These are phyloP conservation scores for Oenanthe sinensis DNA, from an alignment of 129 eudicot species.

Conservation along the genomic window DNA sequence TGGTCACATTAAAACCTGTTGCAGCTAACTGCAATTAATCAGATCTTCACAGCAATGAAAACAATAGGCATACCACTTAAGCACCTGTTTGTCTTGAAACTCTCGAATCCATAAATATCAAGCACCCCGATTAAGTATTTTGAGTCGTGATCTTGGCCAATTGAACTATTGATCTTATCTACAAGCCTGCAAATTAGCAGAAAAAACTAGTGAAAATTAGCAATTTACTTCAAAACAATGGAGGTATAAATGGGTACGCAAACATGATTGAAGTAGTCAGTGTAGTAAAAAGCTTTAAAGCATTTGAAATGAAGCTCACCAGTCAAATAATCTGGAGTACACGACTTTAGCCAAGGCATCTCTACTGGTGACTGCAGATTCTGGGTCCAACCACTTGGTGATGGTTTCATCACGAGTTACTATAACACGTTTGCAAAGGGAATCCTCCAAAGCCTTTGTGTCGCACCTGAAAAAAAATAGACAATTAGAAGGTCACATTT, in stretches of 20 bases:
- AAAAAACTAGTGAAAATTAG: conserved; percentile 8
- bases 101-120: conserved; percentile 96
- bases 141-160: conserved; percentile 90
- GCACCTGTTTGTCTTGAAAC: conserved; percentile 99
- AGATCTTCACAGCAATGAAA: conserved; percentile 32
- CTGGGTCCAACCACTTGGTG: conserved; percentile 89
- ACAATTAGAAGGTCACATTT: conserved; percentile 12
- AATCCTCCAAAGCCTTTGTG: conserved; percentile 78
- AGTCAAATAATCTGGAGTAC: conserved; percentile 91
- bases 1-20: conserved; percentile 6
- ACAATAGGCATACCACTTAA: conserved; percentile 64
- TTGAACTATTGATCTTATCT: conserved; percentile 80
- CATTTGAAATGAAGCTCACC: conserved; percentile 43
- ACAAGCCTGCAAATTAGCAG: conserved; percentile 64
- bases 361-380: conserved; percentile 79
- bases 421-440: conserved; percentile 93
- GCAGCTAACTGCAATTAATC: conserved; percentile 16
- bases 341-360: conserved; percentile 96
- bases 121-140: conserved; percentile 84
- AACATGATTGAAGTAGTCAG: not conserved
- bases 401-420: conserved; percentile 97
- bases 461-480: conserved; percentile 66
- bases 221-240: not conserved
- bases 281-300: conserved; percentile 5
- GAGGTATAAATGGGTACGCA: not conserved